Evolutionary conservation across 352 stramenopile genomes (phyloP).

Genomic region (Pythium rhizo-oryzae): DNA sequence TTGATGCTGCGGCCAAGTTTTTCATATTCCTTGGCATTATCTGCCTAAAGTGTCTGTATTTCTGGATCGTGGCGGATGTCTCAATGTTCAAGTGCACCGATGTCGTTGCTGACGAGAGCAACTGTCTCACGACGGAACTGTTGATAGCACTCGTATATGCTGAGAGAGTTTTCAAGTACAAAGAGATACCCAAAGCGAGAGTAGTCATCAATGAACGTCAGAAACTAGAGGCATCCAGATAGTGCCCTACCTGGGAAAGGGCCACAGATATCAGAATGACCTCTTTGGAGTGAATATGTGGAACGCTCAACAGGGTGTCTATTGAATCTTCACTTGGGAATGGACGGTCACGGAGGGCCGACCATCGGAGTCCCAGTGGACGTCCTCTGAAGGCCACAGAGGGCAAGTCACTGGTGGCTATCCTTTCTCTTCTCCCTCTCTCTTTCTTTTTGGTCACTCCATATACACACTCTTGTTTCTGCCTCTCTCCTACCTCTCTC

Average conservation of each 20-base stretch:
- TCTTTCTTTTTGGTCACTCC: too few relatives aligned
- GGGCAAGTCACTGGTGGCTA: too few relatives aligned
- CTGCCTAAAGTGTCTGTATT: conserved; percentile 7
- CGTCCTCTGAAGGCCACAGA: too few relatives aligned
- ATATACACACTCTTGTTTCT: not conserved
- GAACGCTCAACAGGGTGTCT: too few relatives aligned
- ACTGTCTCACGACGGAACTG: conserved; percentile 1
- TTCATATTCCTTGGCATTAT: conserved; percentile 12
- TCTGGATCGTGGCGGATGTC: conserved; percentile 1
- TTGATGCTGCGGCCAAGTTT: conserved; percentile 8
- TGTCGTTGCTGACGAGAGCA: conserved; percentile 2
- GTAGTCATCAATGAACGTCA: conserved; percentile 13
- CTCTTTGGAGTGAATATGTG: too few relatives aligned
- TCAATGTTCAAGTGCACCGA: conserved; percentile 1
- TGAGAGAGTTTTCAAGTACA: not conserved
- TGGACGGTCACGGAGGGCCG: not conserved
- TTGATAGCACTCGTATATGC: conserved; percentile 4
- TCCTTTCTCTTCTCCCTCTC: too few relatives aligned
- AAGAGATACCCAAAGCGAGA: conserved; percentile 6
- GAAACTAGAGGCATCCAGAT: conserved; percentile 3
- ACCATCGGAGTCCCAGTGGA: conserved; percentile 1
- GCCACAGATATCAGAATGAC: too few relatives aligned
- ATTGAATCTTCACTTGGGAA: conserved; percentile 11
- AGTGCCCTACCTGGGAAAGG: conserved; percentile 1
- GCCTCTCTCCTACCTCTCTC: too few relatives aligned